Evolutionary conservation across 129 eudicot genomes (phyloP).

Genomic region (Escallonia rubra): DNA sequence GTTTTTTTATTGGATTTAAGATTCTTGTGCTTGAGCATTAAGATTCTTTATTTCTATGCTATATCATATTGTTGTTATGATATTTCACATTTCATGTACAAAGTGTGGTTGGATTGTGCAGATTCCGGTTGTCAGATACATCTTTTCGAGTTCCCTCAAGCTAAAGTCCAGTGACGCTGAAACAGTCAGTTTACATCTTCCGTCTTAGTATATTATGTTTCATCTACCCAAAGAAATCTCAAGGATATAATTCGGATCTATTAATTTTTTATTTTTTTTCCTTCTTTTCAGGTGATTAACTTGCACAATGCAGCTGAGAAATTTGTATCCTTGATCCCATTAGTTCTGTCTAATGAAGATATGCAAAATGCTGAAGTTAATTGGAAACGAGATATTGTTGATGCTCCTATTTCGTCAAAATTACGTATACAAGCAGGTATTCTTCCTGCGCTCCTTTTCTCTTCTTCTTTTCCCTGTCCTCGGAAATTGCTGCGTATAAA

Average conservation of each 20-base stretch:
- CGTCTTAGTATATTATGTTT: neutral
- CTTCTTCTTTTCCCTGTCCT: neutral
- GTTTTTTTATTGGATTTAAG: neutral
- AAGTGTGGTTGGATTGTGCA: slow-evolving; percentile 20
- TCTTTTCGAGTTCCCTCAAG: slow-evolving; percentile 63
- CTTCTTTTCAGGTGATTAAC: slow-evolving; percentile 35
- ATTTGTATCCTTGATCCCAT: slow-evolving; percentile 59
- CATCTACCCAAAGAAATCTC: neutral
- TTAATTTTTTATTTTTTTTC: neutral
- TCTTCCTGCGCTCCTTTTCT: neutral
- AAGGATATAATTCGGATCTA: neutral
- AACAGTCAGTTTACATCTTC: slow-evolving; percentile 28
- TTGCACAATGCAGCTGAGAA: slow-evolving; percentile 59
- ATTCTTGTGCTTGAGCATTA: neutral
- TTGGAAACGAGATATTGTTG: slow-evolving; percentile 43
- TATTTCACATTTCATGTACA: neutral
- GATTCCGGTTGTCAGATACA: slow-evolving; percentile 50
- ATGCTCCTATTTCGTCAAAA: slow-evolving; percentile 46
- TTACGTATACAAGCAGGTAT: slow-evolving; percentile 56
- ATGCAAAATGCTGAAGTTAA: slow-evolving; percentile 31
- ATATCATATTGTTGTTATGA: neutral
- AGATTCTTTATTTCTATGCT: neutral
- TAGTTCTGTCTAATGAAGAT: slow-evolving; percentile 35
- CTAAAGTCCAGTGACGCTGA: slow-evolving; percentile 76
- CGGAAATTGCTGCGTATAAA: no score